Evolutionary conservation across 768 basidiomycete species (phyloP), one percentile per base, ranked within the genome.

Genomic region (Austroboletus eburneus): DNA sequence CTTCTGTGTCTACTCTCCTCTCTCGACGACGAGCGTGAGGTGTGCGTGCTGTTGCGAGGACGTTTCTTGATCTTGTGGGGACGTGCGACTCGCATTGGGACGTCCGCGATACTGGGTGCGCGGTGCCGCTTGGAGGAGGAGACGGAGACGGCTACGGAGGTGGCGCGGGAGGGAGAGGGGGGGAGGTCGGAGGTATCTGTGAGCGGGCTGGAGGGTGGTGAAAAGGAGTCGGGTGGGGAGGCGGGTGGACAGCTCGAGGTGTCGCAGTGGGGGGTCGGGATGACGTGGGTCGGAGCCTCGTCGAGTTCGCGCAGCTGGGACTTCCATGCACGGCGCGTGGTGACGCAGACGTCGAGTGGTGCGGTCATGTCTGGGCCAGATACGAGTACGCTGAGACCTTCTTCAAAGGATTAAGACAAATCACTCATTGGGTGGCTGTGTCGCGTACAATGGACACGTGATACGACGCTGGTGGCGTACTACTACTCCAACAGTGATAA

Each of bases 11-110:
- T 68, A 51, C 75, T 76, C 23, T 68, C 68, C 12, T 65, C 69
- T 50, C 76, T 73, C n/a, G 76, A 74, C 8, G 71, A 71, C 2
- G 69, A 69, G 3, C 63, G 48, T 1, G 70, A 59, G 9, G 67
- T 64, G 55, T 30, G 25, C n/a, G 51, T 27, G 27, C 51, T 50
- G 2, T 43, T 39, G 35, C 48, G 57, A 1, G 54, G 33, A 5
- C 65, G 61, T 42, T 61, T 65, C 48, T 55, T 65, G 45, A 56
- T 47, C 47, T 63, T 63, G 3, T 48, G 51, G 12, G 61, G 54
- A 9, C 57, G 48, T 4, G 42, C 8, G 12, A 35, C 22, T 18
- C 39, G 48, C n/a, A 17, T 36, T 3, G 46, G 48, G 4, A 24
- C 44, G 20, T 51, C 35, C 8, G 44, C 21, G 20, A 45, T 43